Evolutionary conservation across 768 basidiomycete genomes (phyloP), one percentile per base, ranked within the genome.

Genomic region (Glaciozyma antarctica): DNA sequence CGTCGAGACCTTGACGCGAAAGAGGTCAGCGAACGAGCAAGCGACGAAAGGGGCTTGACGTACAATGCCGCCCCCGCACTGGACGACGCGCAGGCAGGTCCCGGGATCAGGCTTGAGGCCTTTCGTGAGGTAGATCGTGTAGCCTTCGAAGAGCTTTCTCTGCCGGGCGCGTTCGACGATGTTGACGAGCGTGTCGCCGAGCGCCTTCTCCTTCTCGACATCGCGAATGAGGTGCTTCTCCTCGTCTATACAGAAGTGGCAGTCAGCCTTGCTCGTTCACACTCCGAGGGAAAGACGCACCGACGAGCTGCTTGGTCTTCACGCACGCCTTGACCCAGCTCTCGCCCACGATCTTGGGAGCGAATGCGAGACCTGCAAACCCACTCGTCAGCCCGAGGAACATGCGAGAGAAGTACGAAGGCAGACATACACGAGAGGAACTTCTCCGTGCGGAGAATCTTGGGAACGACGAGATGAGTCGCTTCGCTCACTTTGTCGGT

Each of bases 391-490:
- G n/a, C 9, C 10, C 1, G 43, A 3, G 13, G 19, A 21, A 5
- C n/a, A 32, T 8, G n/a, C 41, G 21, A 0, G 22, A 17, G 43
- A 21, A 17, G 9, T 4, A 3, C 32, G 9, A 32, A 4, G 32
- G 9, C 32, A n/a, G 30, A 59, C 65, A 22, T 22, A 67, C 69
- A 59, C 70, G 84, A 85, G 0, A 95, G 79, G 74, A 94, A 87
- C 75, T 94, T 95, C 73, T 91, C 88, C 1, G 92, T 94, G 7
- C 91, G 82, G 8, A 86, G 83, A 30, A 93, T 79, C 32, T 80
- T 79, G 43, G 81, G 82, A 15, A 84, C 82, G 55, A 94, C 76
- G 17, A 95, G 80, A 76, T 93, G 88, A 0, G 90, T 94, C 72
- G 86, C 89, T 61, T 89, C 84, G 1, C 75, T 73, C 0, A 86